Base-by-base conservation (phyloP, 495 filamentous ascomycete species). In the Aspergillus steynii region DNA sequence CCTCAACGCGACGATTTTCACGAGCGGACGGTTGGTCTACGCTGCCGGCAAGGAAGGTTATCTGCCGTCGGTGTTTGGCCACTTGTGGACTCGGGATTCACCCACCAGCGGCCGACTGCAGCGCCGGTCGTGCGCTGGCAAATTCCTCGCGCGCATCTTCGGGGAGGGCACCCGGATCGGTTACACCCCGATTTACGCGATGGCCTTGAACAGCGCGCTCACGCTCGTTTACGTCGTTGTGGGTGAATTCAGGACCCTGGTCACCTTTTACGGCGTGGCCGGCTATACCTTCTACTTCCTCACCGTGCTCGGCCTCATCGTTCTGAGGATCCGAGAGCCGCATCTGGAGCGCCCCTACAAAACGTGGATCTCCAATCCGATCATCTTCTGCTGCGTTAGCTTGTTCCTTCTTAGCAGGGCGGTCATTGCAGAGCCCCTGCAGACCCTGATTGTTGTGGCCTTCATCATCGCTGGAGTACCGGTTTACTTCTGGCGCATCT, bases 381-480 rank as follows among this genome's bases (percentile, higher is more conserved):
- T 99, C 50, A 91, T 97, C 53, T 99, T 99, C 71, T 99, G 95
- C 83, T 99, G 95, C 67, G 95, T 99, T 14, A 96, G 91, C 70
- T 70, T 99, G 62, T 99, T 99, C 71, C 73, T 99, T 64, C 81
- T 99, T 29, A 92, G 86, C 63, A 83, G 95, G 54, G 92, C 92
- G 0, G 82, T 98, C 26, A 93, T 98, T 69, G 85, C 92, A 8
- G 86, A 93, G 70, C 95, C 95, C n/a, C 58, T 93, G 59, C 92
- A 97, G 81, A 93, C 93, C 15, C 63, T 96, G 29, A 84, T 92
- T 32, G 95, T 98, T 27, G 79, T 96, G 3, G 87, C 74, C 2
- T 98, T 97, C 70, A 88, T 97, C 60, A 79, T 85, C 32, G 89
- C 84, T 5, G 96, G 95, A 0, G 81, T 97, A 50, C 91, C 92